Evolutionary conservation across 768 basidiomycete species (phyloP).

Genomic region (Sporobolomyces roseus): DNA sequence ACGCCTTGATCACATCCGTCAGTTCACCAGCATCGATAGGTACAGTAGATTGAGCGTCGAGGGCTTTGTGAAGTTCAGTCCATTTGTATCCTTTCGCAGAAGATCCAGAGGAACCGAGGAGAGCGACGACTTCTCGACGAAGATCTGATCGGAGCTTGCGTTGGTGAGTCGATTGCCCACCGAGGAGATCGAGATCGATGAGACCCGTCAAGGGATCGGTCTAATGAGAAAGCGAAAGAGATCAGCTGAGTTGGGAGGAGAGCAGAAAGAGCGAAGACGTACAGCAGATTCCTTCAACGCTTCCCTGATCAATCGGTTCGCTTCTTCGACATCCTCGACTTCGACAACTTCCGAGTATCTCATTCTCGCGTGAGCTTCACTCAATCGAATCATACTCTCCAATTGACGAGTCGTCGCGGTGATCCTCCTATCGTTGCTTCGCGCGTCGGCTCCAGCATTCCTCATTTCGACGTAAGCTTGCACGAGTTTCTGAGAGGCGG

Average conservation of each 20-base stretch:
- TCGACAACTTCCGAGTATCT: conserved; percentile 83
- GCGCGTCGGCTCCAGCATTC: conserved; percentile 80
- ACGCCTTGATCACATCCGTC: conserved; percentile 51
- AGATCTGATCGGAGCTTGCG: conserved; percentile 83
- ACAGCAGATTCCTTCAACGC: conserved; percentile 83
- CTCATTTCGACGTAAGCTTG: conserved; percentile 88
- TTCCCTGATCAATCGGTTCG: conserved; percentile 89
- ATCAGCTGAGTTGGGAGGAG: not conserved
- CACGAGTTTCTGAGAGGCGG: conserved; percentile 78
- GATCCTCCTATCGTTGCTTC: conserved; percentile 83
- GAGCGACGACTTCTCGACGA: conserved; percentile 67
- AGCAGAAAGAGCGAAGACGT: not conserved
- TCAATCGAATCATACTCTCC: conserved; percentile 85
- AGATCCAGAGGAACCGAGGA: conserved; percentile 9
- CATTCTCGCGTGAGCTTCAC: conserved; percentile 96
- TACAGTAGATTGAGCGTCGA: conserved; percentile 80
- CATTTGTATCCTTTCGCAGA: conserved; percentile 70
- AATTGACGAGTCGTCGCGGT: conserved; percentile 97
- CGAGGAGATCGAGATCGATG: conserved; percentile 91
- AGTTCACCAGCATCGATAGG: conserved; percentile 77
- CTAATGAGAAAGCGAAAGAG: not conserved
- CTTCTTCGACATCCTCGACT: conserved; percentile 80
- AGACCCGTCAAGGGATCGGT: conserved; percentile 40
- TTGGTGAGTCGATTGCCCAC: conserved; percentile 84
- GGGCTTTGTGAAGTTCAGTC: conserved; percentile 70